Percentiles rank a stretch among this genome's conserved stretches.
Evolutionary conservation across 164 flowering plant genomes (phyloP).

Genomic region (Annona squamosa): DNA sequence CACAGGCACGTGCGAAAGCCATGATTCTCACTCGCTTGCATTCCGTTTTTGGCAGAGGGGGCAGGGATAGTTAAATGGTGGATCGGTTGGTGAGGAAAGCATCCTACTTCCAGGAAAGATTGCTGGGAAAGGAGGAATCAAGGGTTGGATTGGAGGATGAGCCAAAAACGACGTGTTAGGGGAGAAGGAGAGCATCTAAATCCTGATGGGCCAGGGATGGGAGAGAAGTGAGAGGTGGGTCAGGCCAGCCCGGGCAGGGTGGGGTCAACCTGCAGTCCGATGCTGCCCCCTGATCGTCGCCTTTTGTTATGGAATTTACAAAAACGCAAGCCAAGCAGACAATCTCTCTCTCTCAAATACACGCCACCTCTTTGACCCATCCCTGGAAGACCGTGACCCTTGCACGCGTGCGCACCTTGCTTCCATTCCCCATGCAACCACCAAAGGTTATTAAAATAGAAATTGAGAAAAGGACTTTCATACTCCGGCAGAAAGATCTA

Average conservation of each 20-base stretch:
- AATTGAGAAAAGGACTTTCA: neutral
- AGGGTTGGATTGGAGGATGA: neutral
- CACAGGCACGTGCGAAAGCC: neutral
- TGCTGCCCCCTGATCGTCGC: conserved; percentile 4
- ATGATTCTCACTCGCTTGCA: neutral
- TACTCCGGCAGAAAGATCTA: neutral
- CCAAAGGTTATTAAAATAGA: neutral
- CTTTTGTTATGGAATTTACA: conserved; percentile 1
- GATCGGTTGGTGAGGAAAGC: neutral
- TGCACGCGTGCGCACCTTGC: conserved; percentile 1
- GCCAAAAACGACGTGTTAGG: conserved; percentile 7
- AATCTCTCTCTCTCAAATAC: too few species aligned
- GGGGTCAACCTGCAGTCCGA: conserved; percentile 1
- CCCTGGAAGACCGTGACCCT: conserved; percentile 5
- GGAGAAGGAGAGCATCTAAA: neutral
- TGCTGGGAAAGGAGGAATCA: conserved; percentile 1
- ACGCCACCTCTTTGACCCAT: neutral
- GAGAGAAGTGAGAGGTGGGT: neutral
- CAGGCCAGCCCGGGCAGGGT: neutral
- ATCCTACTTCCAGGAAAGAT: neutral
- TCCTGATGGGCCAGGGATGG: neutral
- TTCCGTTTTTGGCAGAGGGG: too few species aligned
- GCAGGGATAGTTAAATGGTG: too few species aligned
- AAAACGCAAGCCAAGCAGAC: conserved; percentile 5
- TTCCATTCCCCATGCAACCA: conserved; percentile 6